These are phyloP conservation scores for Annulohypoxylon stygium DNA, from an alignment of 495 filamentous ascomycete species.

Conservation along the genomic window DNA sequence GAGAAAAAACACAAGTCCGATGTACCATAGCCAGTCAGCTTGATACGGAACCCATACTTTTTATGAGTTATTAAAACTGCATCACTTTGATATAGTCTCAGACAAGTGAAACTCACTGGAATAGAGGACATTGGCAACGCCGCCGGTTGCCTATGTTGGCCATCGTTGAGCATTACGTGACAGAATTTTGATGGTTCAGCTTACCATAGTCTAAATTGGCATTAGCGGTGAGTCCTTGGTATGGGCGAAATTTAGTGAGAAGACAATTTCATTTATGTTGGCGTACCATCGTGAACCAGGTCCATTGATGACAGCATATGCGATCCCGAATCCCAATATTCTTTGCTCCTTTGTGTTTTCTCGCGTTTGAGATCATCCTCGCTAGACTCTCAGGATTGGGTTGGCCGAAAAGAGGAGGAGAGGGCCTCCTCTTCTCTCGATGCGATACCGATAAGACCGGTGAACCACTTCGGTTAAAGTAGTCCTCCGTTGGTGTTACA, in stretches of 20 bases:
- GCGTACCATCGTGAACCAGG: conserved; percentile 74
- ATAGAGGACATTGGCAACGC: conserved; percentile 82
- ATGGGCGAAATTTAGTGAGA: neutral
- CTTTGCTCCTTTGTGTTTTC: conserved; percentile 29
- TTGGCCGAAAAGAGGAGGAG: conserved; percentile 13
- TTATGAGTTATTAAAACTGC: neutral
- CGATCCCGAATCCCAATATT: conserved; percentile 60
- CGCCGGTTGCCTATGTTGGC: conserved; percentile 74
- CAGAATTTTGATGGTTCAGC: conserved; percentile 15
- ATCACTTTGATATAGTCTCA: neutral
- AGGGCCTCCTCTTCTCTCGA: conserved; percentile 24
- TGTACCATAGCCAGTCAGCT: conserved; percentile 75
- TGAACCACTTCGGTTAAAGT: conserved; percentile 32
- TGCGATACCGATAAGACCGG: conserved; percentile 27
- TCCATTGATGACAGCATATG: conserved; percentile 69
- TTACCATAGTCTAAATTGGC: conserved; percentile 40
- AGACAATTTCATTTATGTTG: neutral
- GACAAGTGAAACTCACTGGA: conserved; percentile 62
- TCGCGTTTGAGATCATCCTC: conserved; percentile 48
- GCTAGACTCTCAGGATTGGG: conserved; percentile 49
- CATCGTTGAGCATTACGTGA: conserved; percentile 6
- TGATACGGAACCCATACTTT: conserved; percentile 72
- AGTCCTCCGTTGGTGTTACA: conserved; percentile 46
- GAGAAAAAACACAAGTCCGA: conserved; percentile 81
- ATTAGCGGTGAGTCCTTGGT: conserved; percentile 8